These are phyloP conservation scores for Elsinoe ampelina DNA, from an alignment of 2,329 filamentous ascomycete species.

Conservation along the genomic window DNA sequence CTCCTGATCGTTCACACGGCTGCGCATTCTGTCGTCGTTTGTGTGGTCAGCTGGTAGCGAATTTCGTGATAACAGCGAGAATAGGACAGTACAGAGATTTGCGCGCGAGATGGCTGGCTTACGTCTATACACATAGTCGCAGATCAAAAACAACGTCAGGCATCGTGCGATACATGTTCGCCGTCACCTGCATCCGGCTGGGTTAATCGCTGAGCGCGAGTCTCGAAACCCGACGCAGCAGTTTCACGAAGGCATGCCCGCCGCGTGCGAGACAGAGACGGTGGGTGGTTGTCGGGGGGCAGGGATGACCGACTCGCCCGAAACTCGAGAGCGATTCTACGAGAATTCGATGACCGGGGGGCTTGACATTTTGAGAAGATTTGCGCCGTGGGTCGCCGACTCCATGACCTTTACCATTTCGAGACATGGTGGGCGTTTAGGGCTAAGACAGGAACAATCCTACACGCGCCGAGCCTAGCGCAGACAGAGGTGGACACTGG, in stretches of 20 bases:
- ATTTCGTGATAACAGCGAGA: not conserved
- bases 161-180: conserved; percentile 7
- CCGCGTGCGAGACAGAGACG: not conserved
- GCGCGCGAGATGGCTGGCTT: conserved; percentile 6
- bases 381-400: conserved; percentile 10
- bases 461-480: conserved; percentile 11
- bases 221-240: not conserved
- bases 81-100: not conserved
- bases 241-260: not conserved
- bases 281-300: not conserved
- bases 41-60: not conserved
- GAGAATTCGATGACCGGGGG: conserved; percentile 10
- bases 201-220: conserved; percentile 10
- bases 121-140: conserved; percentile 12
- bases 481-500: not conserved
- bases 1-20: conserved; percentile 12
- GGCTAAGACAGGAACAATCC: conserved; percentile 2
- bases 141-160: conserved; percentile 1
- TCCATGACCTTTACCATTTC: not conserved
- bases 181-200: conserved; percentile 2
- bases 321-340: conserved; percentile 3
- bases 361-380: not conserved
- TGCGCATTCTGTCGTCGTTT: conserved; percentile 8
- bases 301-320: conserved; percentile 1
- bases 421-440: not conserved